Evolutionary conservation across 768 basidiomycete species (phyloP).

Genomic region (Lentinula edodes): DNA sequence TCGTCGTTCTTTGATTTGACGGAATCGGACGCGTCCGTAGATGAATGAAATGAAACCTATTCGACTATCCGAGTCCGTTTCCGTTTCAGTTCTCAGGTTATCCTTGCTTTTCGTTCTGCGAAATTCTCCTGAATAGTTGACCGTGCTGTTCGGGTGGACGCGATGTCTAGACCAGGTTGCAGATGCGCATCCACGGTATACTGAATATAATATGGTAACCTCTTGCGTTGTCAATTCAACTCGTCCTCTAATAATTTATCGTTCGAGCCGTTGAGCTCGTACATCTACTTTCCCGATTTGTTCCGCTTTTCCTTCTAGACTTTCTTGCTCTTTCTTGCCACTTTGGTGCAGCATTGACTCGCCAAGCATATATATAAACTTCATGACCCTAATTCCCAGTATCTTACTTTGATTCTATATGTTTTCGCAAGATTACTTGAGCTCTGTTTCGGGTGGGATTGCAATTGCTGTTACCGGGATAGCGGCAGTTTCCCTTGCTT

Average conservation of each 20-base stretch:
- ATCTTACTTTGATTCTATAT: not conserved
- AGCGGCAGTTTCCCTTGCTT: not conserved
- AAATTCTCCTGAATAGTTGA: not conserved
- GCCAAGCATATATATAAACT: not conserved
- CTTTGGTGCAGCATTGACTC: not conserved
- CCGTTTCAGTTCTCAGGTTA: not conserved
- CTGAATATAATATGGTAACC: too few relatives aligned
- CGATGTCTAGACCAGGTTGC: not conserved
- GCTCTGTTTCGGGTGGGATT: not conserved
- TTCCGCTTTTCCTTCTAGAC: not conserved
- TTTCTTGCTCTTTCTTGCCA: not conserved
- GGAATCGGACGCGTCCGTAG: not conserved
- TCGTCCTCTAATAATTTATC: too few relatives aligned
- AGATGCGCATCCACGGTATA: too few relatives aligned
- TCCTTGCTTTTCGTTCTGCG: not conserved
- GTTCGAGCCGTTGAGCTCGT: too few relatives aligned
- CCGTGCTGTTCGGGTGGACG: not conserved
- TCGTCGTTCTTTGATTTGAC: not conserved
- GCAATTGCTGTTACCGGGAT: not conserved
- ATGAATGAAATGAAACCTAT: not conserved
- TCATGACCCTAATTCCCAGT: not conserved
- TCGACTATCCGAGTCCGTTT: not conserved
- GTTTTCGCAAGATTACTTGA: not conserved
- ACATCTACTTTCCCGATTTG: not conserved
- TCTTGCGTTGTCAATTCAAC: too few relatives aligned